These are phyloP conservation scores for Brassica hybrid DNA, from an alignment of 441 rosid genomes.

Conservation along the genomic window DNA sequence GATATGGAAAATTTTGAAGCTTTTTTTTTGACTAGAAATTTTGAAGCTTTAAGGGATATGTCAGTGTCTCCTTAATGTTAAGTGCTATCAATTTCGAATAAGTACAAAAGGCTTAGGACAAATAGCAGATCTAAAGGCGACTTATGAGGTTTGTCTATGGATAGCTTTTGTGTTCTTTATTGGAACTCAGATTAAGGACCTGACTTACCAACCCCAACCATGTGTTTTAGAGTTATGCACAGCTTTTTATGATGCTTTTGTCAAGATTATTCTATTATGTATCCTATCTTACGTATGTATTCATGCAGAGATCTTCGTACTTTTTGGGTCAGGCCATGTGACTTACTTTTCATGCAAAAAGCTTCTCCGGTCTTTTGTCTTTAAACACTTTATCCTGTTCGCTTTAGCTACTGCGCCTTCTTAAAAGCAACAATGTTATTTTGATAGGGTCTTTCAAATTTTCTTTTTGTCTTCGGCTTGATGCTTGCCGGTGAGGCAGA, in stretches of 20 bases:
- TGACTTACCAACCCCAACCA: slow-evolving; percentile 52
- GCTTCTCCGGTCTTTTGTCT: slow-evolving; percentile 41
- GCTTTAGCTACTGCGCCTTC: slow-evolving; percentile 16
- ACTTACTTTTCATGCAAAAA: slow-evolving; percentile 50
- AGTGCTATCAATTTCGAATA: slow-evolving; percentile 38
- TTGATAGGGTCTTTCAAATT: slow-evolving; percentile 38
- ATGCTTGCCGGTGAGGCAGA: slow-evolving; percentile 36
- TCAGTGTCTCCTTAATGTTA: slow-evolving; percentile 21
- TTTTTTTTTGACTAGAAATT: neutral
- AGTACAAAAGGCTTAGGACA: slow-evolving; percentile 42
- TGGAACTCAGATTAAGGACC: slow-evolving; percentile 43
- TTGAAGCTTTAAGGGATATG: slow-evolving; percentile 18
- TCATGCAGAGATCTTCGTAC: slow-evolving; percentile 50
- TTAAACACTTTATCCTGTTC: slow-evolving; percentile 37
- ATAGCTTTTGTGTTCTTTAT: slow-evolving; percentile 39
- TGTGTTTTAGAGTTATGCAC: slow-evolving; percentile 46
- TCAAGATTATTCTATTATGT: slow-evolving; percentile 38
- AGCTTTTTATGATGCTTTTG: slow-evolving; percentile 46
- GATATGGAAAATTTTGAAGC: neutral
- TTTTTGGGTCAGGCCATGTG: slow-evolving; percentile 44
- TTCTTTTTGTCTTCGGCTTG: slow-evolving; percentile 36
- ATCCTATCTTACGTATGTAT: slow-evolving; percentile 45
- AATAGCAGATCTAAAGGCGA: slow-evolving; percentile 45
- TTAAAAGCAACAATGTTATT: slow-evolving; percentile 44
- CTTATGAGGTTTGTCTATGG: slow-evolving; percentile 40